Evolutionary conservation across 2,329 filamentous ascomycete genomes (phyloP), one percentile per base, ranked within the genome.

Genomic region (Polychaeton citri): DNA sequence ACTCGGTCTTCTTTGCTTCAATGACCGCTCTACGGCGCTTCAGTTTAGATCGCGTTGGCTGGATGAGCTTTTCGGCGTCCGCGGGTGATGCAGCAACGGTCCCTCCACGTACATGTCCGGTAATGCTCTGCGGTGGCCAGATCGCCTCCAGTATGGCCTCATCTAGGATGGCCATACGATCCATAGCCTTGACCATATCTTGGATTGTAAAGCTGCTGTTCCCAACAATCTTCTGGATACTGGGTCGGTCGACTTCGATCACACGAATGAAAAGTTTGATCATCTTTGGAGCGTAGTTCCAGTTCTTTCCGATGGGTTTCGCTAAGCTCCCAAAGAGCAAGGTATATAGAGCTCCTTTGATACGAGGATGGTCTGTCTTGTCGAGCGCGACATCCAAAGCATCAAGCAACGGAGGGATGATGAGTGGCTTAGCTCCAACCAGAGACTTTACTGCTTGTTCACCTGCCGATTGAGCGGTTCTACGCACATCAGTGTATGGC

Each of bases 331-430:
- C 87, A 49, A 88, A 92, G 13, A 96, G 65, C 19, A 98, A 63
- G 0, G 87, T 87, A 56, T 90, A 96, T 65, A 98, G 76, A 21
- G 81, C 82, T 21, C 92, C 90, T 61, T 98, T 98, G 58, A 98
- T 94, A 10, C 85, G 76, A 43, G 90, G 82, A 53, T 86, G 84
- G 45, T 98, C 85, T 39, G 79, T 81, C 30, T 75, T 71, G 36
- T 80, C 77, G 19, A 98, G 69, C 18, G 86, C 85, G 42, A 77
- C 74, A 44, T 82, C 78, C 38, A 96, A 74, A 3, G 79, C 77
- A 31, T 80, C 71, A 9, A 98, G 68, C 19, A 98, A 70, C n/a
- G 81, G 76, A 0, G 88, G 86, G 12, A 98, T 92, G 30, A 98
- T 82, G 4, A 96, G 68, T 1, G 86, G 79, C 37, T 87, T 79